phyloP scores from a whole-genome alignment of 768 basidiomycete genomes.

The Panaeolus cyanescens region DNA sequence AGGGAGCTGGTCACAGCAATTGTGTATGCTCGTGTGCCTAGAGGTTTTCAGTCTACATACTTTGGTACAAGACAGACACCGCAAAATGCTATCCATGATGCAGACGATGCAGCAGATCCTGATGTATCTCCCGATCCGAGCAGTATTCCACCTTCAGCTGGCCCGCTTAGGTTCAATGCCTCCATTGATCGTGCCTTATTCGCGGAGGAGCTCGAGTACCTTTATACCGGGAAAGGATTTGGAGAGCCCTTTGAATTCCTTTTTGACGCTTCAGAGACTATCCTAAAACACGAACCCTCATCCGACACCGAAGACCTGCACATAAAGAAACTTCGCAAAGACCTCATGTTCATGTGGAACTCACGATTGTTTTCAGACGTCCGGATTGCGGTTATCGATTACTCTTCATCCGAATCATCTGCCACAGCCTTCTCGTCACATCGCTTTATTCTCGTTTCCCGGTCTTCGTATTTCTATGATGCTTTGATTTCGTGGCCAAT shows the following conservation, averaged over 20 bases:
- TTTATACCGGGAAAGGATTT: constrained; percentile 91
- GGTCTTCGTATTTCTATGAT: constrained; percentile 84
- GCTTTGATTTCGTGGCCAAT: constrained; percentile 71
- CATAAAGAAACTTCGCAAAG: constrained; percentile 86
- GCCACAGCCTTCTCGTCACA: constrained; percentile 91
- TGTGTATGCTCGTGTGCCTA: constrained; percentile 92
- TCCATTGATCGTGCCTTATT: constrained; percentile 80
- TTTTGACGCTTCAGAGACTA: constrained; percentile 65
- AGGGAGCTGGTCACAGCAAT: constrained; percentile 51
- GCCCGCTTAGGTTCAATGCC: constrained; percentile 63
- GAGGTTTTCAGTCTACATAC: constrained; percentile 87
- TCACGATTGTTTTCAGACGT: constrained; percentile 93
- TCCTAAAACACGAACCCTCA: constrained; percentile 42
- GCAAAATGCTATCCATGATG: constrained; percentile 16
- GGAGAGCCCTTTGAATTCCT: constrained; percentile 88
- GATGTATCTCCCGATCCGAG: constrained; percentile 47
- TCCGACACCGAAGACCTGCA: constrained; percentile 49
- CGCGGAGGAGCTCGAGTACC: constrained; percentile 87
- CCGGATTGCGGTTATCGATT: constrained; percentile 74
- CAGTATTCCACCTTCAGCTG: constrained; percentile 15
- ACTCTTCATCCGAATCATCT: constrained; percentile 66
- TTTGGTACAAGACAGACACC: constrained; percentile 67
- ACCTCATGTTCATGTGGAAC: constrained; percentile 96
- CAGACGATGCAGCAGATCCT: constrained; percentile 45
- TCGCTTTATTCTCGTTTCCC: constrained; percentile 88